Evolutionary conservation across 2,329 filamentous ascomycete species (phyloP).

Genomic region (Hymenoscyphus scutula): DNA sequence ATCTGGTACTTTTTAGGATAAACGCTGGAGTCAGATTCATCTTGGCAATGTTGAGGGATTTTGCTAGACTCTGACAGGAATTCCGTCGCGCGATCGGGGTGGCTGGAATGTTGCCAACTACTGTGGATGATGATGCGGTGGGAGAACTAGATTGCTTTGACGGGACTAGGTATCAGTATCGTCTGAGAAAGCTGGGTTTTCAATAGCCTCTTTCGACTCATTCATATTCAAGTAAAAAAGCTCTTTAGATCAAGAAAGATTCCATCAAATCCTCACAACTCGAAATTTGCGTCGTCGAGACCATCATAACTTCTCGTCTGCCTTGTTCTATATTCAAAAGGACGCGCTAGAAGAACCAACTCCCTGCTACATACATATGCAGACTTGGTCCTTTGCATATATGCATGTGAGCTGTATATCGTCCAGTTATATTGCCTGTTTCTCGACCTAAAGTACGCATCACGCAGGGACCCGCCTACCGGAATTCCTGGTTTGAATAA

Average conservation of each 20-base stretch:
- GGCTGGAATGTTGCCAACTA: background rate
- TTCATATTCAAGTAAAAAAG: no score
- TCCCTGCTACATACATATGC: slow-evolving; percentile 4
- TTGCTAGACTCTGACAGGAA: background rate
- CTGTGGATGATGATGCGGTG: background rate
- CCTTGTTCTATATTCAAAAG: background rate
- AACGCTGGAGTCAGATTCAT: background rate
- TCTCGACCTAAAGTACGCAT: slow-evolving; percentile 8
- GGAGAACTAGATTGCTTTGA: no score
- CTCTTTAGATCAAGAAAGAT: background rate
- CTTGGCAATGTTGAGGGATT: background rate
- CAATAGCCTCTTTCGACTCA: background rate
- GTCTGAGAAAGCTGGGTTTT: no score
- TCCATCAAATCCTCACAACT: background rate
- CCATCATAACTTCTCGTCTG: background rate
- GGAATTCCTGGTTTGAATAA: slow-evolving; percentile 4
- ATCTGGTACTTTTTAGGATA: background rate
- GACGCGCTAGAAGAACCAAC: background rate
- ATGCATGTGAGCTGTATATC: slow-evolving; percentile 7
- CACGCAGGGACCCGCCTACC: slow-evolving; percentile 16
- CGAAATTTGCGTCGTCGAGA: background rate
- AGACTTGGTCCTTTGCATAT: background rate
- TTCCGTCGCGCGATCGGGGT: background rate
- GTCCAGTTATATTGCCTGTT: slow-evolving; percentile 8
- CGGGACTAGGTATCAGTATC: no score